phyloP scores from a whole-genome alignment of 164 flowering plant genomes.

The Aristolochia fimbriata region DNA sequence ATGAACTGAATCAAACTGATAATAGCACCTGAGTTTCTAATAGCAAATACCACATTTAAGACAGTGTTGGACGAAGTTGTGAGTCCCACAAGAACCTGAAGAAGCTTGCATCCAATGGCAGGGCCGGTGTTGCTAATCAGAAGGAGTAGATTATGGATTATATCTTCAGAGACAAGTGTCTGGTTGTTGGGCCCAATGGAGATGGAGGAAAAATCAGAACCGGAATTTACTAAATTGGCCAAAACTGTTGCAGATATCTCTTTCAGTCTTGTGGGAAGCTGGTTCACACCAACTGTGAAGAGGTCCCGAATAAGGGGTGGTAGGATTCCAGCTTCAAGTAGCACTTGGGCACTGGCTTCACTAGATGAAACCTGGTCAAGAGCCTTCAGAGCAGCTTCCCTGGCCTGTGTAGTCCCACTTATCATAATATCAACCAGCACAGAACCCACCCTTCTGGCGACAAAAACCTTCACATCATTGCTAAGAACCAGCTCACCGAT shows the following conservation, averaged over 20 bases:
- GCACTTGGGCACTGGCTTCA: conserved; percentile 64
- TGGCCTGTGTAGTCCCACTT: conserved; percentile 46
- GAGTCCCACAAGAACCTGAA: conserved; percentile 94
- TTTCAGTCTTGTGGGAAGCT: conserved; percentile 75
- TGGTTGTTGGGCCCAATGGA: conserved; percentile 63
- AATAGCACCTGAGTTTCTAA: conserved; percentile 85
- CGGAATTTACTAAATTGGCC: conserved; percentile 71
- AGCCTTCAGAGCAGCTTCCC: conserved; percentile 89
- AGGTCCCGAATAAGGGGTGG: conserved; percentile 86
- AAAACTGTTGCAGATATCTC: conserved; percentile 95
- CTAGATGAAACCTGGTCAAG: conserved; percentile 77
- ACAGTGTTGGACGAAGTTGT: conserved; percentile 51
- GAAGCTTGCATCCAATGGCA: conserved; percentile 85
- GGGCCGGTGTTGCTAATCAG: conserved; percentile 99
- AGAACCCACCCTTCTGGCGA: conserved; percentile 67
- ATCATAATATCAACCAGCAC: conserved; percentile 63
- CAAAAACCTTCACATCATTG: conserved; percentile 72
- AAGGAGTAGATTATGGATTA: conserved; percentile 70
- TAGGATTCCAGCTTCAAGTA: conserved; percentile 79
- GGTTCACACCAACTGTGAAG: conserved; percentile 65
- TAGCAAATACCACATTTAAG: conserved; percentile 60
- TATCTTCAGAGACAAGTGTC: conserved; percentile 83
- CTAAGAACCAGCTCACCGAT: conserved; percentile 78
- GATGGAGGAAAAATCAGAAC: conserved; percentile 52
- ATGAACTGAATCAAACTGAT: conserved; percentile 90